phyloP scores from a whole-genome alignment of 352 stramenopile species.

The Phytophthora sojae region DNA sequence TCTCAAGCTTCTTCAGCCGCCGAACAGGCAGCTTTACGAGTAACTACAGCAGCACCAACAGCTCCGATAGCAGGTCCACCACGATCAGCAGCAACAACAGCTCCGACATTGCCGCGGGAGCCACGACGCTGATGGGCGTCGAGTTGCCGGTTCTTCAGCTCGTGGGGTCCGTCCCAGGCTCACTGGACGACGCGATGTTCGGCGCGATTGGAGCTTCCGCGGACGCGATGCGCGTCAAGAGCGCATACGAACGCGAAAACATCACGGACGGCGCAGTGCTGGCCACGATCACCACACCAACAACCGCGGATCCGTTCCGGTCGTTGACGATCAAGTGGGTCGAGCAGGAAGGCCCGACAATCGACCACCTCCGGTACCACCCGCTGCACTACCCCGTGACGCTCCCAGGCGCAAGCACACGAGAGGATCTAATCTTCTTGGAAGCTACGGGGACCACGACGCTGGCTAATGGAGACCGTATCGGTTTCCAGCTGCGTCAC shows the following conservation, averaged over 20 bases:
- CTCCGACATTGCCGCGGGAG: conserved; percentile 16
- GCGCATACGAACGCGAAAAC: conserved; percentile 56
- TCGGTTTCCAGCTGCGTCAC: conserved; percentile 72
- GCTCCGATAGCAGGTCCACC: conserved; percentile 32
- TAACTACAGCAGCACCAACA: conserved; percentile 39
- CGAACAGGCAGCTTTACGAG: conserved; percentile 38
- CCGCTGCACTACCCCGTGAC: conserved; percentile 49
- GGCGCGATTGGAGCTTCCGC: conserved; percentile 49
- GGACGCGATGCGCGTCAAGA: conserved; percentile 58
- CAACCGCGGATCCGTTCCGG: conserved; percentile 53
- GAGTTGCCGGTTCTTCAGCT: conserved; percentile 55
- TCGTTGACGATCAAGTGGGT: conserved; percentile 70
- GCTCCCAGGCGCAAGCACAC: conserved; percentile 40
- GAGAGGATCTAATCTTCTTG: conserved; percentile 69
- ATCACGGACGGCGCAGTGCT: conserved; percentile 59
- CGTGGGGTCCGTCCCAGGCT: conserved; percentile 55
- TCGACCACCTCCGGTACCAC: conserved; percentile 44
- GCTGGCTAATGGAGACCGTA: conserved; percentile 55
- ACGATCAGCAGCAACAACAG: conserved; percentile 26
- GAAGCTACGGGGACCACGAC: conserved; percentile 56
- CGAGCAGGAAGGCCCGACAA: conserved; percentile 42
- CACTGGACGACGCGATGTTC: conserved; percentile 69
- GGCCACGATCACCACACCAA: conserved; percentile 50
- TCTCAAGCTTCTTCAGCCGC: conserved; percentile 37
- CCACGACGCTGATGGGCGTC: conserved; percentile 8